Evolutionary conservation across 805 yeast genomes (phyloP), one percentile per base, ranked within the genome.

Genomic region (Ogataea glucozyma): DNA sequence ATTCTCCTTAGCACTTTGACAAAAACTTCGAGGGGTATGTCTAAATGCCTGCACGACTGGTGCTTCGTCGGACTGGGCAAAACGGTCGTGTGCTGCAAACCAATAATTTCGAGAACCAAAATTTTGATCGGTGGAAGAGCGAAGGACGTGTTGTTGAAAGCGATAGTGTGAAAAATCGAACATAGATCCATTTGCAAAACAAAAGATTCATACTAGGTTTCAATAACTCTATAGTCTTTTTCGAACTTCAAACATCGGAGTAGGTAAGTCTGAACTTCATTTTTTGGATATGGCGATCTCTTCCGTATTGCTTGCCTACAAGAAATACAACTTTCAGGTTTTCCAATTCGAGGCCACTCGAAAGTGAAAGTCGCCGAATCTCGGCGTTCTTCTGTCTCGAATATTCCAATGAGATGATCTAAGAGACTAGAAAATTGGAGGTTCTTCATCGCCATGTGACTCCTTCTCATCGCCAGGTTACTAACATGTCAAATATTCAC

Each of bases 121-220:
- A 22, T 21, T 30, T 38, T 21, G 41, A 38, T 38, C 41, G 41
- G 8, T 38, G 34, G 40, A 26, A 22, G 40, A 29, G 30, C 33
- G 31, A 37, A 12, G 22, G 34, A 29, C 30, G 41, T n/a, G 41
- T 38, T 38, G 41, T 29, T 30, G 35, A 29, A 38, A 29, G 34
- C 42, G 31, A 39, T 31, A 24, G 27, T 23, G 31, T 23, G 24
- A 31, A 31, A 38, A 38, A 38, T 29, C 19, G 12, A 29, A 22
- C 7, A 9, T 3, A 16, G 16, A 14, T 22, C 17, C 14, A n/a
- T 7, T 12, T 20, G 12, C 13, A 26, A 31, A 31, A 10, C 19
- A 31, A 30, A 19, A 16, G 6, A 27, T 4, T 27, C 16, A 19
- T 23, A 19, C 18, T 7, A 7, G 12, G 24, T 37, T 26, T 37